Conservation (phyloP, 352 stramenopile genomes). For the Blastocystis sp. region DNA sequence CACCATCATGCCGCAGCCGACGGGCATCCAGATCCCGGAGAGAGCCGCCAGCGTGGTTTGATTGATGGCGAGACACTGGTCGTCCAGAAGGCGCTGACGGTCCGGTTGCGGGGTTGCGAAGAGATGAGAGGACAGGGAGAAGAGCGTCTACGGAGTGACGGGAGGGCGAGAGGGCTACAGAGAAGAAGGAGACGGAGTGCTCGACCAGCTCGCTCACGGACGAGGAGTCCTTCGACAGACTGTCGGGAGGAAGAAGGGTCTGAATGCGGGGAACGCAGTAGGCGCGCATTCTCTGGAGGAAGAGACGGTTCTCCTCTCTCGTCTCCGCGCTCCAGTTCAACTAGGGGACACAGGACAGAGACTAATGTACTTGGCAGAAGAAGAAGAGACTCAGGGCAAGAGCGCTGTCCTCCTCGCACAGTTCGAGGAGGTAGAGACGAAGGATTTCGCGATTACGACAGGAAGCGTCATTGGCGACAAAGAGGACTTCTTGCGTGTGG, state of each 20-base stretch:
- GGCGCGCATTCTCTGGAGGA: constrained; percentile 37
- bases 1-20: neutral
- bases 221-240: neutral
- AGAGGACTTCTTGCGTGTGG: constrained; percentile 28
- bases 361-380: neutral
- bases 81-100: neutral
- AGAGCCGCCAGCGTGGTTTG: neutral
- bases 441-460: constrained; percentile 61
- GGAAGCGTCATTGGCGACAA: neutral
- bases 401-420: constrained; percentile 8
- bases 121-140: constrained; percentile 33
- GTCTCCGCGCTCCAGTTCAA: constrained; percentile 18
- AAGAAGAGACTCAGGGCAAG: constrained; percentile 21
- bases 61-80: constrained; percentile 35
- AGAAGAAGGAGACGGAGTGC: constrained; percentile 45
- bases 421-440: constrained; percentile 14
- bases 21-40: neutral
- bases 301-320: constrained; percentile 18
- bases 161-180: neutral
- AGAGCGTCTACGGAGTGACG: constrained; percentile 5
- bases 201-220: neutral
- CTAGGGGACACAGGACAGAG: neutral
- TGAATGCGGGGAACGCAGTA: neutral
- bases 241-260: neutral
- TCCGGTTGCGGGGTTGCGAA: neutral